phyloP scores from a whole-genome alignment of 345 rosid genomes.

The Rhizophora mangle region DNA sequence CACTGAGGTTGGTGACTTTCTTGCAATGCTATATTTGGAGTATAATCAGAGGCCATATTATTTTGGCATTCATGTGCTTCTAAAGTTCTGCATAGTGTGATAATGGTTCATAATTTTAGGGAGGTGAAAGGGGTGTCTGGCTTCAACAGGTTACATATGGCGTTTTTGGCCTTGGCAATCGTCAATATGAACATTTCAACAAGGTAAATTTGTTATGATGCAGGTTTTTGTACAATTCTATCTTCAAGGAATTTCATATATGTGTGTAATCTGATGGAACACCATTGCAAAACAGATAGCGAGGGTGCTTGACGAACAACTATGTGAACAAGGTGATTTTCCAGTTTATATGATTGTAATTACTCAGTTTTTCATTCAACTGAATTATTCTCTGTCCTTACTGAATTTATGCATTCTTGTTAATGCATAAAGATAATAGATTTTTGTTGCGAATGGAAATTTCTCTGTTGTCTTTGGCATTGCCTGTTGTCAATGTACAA shows the following conservation, averaged over 20 bases:
- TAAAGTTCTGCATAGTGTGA: background rate
- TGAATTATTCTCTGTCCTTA: background rate
- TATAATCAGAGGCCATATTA: too few species aligned
- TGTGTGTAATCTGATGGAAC: background rate
- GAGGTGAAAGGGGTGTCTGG: slow-evolving; percentile 51
- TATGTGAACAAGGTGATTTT: slow-evolving; percentile 51
- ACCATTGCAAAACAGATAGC: slow-evolving; percentile 46
- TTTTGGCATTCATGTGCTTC: background rate
- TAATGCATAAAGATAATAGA: too few species aligned
- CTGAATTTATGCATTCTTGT: background rate
- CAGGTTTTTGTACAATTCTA: background rate
- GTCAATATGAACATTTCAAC: slow-evolving; percentile 93
- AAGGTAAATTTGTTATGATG: slow-evolving; percentile 45
- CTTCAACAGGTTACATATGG: slow-evolving; percentile 68
- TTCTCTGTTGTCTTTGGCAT: too few species aligned
- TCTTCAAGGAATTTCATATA: background rate
- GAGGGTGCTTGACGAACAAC: slow-evolving; percentile 56
- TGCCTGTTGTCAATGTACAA: too few species aligned
- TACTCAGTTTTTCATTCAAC: background rate
- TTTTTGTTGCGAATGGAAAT: too few species aligned
- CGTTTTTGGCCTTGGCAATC: slow-evolving; percentile 85
- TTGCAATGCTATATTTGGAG: too few species aligned
- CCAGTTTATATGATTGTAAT: background rate
- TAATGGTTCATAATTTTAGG: slow-evolving; percentile 34
- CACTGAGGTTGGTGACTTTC: slow-evolving; percentile 56